Conservation (phyloP, 495 filamentous ascomycete genomes). For the Aspergillus incahuasiensis region DNA sequence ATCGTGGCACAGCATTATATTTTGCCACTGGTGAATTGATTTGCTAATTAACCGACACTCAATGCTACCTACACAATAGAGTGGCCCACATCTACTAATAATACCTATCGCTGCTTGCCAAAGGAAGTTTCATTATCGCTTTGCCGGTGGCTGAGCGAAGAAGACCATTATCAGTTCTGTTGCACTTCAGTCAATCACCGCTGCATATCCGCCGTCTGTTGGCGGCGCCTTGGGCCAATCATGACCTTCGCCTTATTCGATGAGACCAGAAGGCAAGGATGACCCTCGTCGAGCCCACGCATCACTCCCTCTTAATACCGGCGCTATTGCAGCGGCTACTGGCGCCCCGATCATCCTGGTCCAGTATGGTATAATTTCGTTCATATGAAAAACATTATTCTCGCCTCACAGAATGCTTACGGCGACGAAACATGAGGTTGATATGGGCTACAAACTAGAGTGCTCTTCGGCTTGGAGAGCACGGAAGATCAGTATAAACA, state of each 20-base stretch:
- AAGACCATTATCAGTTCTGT: background rate
- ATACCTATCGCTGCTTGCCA: background rate
- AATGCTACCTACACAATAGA: background rate
- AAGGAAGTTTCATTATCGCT: background rate
- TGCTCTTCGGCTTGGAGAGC: background rate
- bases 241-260: background rate
- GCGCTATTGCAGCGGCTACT: conserved; percentile 8
- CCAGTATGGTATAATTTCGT: background rate
- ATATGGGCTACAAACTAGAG: background rate
- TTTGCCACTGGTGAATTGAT: conserved; percentile 4
- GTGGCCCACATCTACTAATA: background rate
- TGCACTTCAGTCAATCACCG: background rate
- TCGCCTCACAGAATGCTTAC: background rate
- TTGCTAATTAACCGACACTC: background rate
- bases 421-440: background rate
- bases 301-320: conserved; percentile 4
- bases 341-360: background rate
- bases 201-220: background rate
- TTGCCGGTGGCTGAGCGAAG: background rate
- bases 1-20: conserved; percentile 5
- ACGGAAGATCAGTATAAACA: background rate
- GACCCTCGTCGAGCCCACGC: background rate
- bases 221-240: background rate
- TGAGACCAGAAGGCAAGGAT: background rate
- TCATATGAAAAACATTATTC: background rate